Evolutionary conservation across 2,329 filamentous ascomycete genomes (phyloP).

Genomic region (Neofusicoccum cordaticola): DNA sequence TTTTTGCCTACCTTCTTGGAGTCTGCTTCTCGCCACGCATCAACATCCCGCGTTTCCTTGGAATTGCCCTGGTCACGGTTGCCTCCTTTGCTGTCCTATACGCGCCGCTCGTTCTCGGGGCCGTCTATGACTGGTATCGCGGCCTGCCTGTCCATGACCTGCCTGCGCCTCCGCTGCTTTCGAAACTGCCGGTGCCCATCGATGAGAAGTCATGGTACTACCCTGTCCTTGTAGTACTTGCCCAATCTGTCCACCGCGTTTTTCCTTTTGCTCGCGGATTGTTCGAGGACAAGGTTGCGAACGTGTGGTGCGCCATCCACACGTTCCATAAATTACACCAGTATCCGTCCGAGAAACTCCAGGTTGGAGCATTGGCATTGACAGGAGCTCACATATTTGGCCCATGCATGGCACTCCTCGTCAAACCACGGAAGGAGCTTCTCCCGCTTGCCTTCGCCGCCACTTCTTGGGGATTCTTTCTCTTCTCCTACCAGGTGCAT

Average conservation of each 20-base stretch:
- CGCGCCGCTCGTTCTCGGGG: conserved; percentile 70
- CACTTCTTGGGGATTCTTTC: conserved; percentile 93
- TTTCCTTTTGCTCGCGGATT: conserved; percentile 95
- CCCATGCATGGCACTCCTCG: conserved; percentile 75
- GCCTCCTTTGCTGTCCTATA: conserved; percentile 72
- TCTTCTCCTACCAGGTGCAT: conserved; percentile 97
- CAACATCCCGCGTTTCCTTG: conserved; percentile 65
- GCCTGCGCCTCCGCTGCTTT: conserved; percentile 61
- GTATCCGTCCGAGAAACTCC: conserved; percentile 69
- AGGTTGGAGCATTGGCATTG: conserved; percentile 69
- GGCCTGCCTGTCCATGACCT: conserved; percentile 60
- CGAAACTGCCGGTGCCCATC: conserved; percentile 56
- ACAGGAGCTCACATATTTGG: conserved; percentile 76
- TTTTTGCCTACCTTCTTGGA: conserved; percentile 89
- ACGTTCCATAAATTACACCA: conserved; percentile 81
- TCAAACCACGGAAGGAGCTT: conserved; percentile 72
- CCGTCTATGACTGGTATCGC: conserved; percentile 65
- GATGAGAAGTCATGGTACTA: conserved; percentile 69
- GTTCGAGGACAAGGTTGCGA: conserved; percentile 98
- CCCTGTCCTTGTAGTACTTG: conserved; percentile 71
- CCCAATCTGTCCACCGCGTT: conserved; percentile 84
- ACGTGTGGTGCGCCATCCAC: conserved; percentile 94
- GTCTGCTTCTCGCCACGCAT: conserved; percentile 75
- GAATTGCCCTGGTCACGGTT: conserved; percentile 71
- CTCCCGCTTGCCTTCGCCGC: conserved; percentile 77